phyloP scores from a whole-genome alignment of 208 protist species.

The Wallacemonas rigidus region DNA sequence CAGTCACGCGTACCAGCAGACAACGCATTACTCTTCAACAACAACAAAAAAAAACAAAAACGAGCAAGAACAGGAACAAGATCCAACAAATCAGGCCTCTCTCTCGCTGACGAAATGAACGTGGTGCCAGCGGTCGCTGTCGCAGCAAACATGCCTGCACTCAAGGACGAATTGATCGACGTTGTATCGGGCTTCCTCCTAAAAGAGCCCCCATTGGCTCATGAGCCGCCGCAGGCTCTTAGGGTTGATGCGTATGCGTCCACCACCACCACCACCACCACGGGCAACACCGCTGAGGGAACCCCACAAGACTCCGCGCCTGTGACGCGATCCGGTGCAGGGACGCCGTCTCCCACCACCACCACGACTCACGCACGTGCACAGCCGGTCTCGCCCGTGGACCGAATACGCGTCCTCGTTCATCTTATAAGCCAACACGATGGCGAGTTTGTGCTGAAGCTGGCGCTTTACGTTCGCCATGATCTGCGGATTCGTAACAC shows the following conservation, averaged over 20 bases:
- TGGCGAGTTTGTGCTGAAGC: slow-evolving; percentile 92
- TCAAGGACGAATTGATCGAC: slow-evolving; percentile 85
- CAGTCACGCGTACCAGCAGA: too few species aligned
- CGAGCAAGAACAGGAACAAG: slow-evolving; percentile 17
- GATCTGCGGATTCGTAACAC: slow-evolving; percentile 92
- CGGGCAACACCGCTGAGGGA: not conserved
- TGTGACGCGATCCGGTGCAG: too few species aligned
- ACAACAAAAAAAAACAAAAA: slow-evolving; percentile 16
- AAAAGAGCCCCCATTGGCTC: slow-evolving; percentile 67
- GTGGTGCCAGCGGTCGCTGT: not conserved
- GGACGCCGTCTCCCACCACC: too few species aligned
- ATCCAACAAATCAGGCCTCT: not conserved
- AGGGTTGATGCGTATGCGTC: too few species aligned
- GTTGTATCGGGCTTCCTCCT: slow-evolving; percentile 81
- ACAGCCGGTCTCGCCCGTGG: slow-evolving; percentile 14
- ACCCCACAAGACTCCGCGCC: not conserved
- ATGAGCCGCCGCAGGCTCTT: not conserved
- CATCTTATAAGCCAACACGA: slow-evolving; percentile 61
- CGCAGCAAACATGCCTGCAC: slow-evolving; percentile 30
- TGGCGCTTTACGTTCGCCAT: slow-evolving; percentile 90
- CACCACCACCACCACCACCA: not conserved
- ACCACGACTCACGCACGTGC: not conserved
- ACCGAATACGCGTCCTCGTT: slow-evolving; percentile 54
- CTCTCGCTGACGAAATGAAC: not conserved
- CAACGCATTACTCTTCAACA: too few species aligned